Conservation (phyloP, 169 alveolate species). For the Plasmodium vivax region DNA sequence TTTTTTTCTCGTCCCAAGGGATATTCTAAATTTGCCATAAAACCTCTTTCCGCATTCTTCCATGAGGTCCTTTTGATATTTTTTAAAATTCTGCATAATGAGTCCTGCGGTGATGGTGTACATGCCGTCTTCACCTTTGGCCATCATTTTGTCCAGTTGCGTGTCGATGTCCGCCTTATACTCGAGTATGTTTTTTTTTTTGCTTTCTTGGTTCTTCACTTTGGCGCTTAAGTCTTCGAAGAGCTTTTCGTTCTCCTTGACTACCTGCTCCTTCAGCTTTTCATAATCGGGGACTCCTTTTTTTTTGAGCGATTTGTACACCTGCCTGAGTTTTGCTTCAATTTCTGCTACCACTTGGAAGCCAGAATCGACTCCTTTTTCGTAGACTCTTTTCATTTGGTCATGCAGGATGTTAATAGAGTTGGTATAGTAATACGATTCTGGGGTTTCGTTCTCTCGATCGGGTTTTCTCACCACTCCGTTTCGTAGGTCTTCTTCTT, state of each 20-base stretch:
- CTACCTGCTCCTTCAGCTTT: background rate
- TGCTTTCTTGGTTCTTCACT: conserved; percentile 11
- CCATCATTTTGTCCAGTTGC: background rate
- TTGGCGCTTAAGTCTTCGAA: background rate
- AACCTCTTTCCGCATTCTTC: background rate
- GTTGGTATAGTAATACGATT: conserved; percentile 6
- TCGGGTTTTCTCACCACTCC: background rate
- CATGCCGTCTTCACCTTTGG: conserved; percentile 4
- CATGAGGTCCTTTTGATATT: background rate
- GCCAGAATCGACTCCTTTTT: background rate
- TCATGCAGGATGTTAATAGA: background rate
- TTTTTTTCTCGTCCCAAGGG: background rate
- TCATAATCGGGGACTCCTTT: conserved; percentile 4
- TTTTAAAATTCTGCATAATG: background rate
- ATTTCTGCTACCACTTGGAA: background rate
- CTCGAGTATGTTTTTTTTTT: background rate
- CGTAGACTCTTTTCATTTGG: background rate
- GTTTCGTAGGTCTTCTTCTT: background rate
- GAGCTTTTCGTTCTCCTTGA: background rate
- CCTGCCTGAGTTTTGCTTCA: background rate
- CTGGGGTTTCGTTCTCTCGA: background rate
- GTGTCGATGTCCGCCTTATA: conserved; percentile 16
- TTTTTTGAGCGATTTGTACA: background rate
- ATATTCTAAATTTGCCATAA: conserved; percentile 36
- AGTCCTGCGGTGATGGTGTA: background rate